Evolutionary conservation across 2,329 filamentous ascomycete genomes (phyloP), one percentile per base, ranked within the genome.

Genomic region (Rhynchosporium graminicola): DNA sequence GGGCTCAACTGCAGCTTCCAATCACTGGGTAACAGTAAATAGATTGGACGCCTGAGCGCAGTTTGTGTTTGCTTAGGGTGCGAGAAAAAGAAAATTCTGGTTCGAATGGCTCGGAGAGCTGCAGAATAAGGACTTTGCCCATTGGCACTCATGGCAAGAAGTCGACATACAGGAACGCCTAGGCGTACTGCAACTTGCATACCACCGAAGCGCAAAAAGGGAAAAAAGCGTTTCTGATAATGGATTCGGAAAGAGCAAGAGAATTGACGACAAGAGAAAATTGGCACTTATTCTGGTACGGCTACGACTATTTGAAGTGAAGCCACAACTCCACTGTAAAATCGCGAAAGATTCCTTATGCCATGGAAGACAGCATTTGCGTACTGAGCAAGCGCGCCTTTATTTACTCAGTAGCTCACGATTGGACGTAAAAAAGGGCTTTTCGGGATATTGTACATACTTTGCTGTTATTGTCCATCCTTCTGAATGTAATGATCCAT

Each of bases 381-480:
- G 4, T 28, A 5, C 12, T 29, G 26, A 40, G 36, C 55, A 57
- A 36, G 26, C 7, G 50, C 31, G 20, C 13, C 4, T 43, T 9
- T 26, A 47, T n/a, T 50, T 28, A n/a, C 4, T 10, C 45, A 50
- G 31, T 10, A n/a, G 42, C 42, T 3, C 3, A n/a, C 15, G 42
- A 1, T 3, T 15, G 9, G 7, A 13, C 3, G 43, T 8, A 40
- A 12, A 12, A 38, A 29, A 6, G 28, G 6, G 15, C 42, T 26
- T 6, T 29, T n/a, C 26, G 13, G 50, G 52, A 47, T 63, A 58
- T 59, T 56, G 60, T 61, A 50, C 59, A 60, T 63, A 58, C 20
- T 56, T 26, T 33, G 10, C 55, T 40, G 31, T 15, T 10, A 36
- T 48, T 26, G 9, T 45, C 31, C n/a, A 38, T 50, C 9, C 45